Conservation (phyloP, 106 monocot species). For the Gastrodia elata region DNA sequence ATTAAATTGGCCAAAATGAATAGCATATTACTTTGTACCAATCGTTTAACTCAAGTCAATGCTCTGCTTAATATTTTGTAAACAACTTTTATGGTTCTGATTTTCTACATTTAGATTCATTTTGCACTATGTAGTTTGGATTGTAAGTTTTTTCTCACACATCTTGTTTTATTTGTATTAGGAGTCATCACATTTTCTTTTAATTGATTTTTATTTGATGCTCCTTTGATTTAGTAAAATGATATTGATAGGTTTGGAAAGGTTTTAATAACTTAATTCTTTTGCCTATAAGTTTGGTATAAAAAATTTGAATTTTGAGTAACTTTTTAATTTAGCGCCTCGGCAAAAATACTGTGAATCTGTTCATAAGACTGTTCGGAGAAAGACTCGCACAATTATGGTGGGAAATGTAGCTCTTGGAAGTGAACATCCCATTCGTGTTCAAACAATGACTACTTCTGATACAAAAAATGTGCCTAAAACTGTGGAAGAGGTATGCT, state of each 20-base stretch:
- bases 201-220: neutral
- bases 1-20: no score
- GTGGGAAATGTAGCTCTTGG: constrained; percentile 90
- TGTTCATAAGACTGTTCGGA: constrained; percentile 63
- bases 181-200: neutral
- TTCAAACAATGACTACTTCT: constrained; percentile 98
- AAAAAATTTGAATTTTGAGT: neutral
- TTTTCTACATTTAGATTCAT: neutral
- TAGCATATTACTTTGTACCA: no score
- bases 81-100: neutral
- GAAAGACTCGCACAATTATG: constrained; percentile 91
- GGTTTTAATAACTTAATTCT: neutral
- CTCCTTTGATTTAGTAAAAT: neutral
- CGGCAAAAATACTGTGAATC: constrained; percentile 98
- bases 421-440: constrained; percentile 83
- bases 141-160: neutral
- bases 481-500: constrained; percentile 86
- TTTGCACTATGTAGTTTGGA: neutral
- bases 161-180: neutral
- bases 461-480: constrained; percentile 91
- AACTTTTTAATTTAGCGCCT: constrained; percentile 43
- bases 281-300: neutral
- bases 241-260: neutral
- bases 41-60: no score
- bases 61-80: neutral